phyloP scores from a whole-genome alignment of 192 early-diverging fungal genomes.

The Linnemannia hyalina region DNA sequence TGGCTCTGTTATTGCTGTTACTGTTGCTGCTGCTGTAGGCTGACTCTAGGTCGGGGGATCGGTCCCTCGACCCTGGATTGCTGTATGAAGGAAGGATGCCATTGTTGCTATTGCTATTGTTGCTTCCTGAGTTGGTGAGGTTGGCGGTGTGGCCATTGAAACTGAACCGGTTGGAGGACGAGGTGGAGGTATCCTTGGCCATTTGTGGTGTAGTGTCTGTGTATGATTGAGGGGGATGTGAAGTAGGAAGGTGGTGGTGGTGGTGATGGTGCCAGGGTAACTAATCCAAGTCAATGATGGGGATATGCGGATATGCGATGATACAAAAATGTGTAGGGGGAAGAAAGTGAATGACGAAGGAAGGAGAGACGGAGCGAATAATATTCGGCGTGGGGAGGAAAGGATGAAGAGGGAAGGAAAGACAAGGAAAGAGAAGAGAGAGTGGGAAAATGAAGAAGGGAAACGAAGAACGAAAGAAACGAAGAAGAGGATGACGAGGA shows the following conservation, averaged over 20 bases:
- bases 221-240: background rate
- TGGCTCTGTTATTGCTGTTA: background rate
- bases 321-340: background rate
- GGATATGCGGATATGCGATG: background rate
- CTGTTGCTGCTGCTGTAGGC: constrained; percentile 4
- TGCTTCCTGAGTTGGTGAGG: constrained; percentile 1
- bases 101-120: background rate
- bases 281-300: background rate
- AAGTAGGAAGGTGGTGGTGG: too few species aligned
- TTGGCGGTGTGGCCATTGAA: constrained; percentile 13
- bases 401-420: background rate
- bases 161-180: constrained; percentile 43
- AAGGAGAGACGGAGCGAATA: background rate
- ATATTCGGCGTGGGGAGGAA: background rate
- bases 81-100: constrained; percentile 6
- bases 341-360: background rate
- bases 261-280: background rate
- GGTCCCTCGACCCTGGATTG: background rate
- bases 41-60: constrained; percentile 26
- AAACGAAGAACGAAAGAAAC: background rate
- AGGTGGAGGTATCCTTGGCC: constrained; percentile 29
- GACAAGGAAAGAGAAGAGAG: background rate
- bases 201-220: background rate
- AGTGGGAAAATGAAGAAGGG: background rate
- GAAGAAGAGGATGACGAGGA: background rate